A percentile compares a stretch with the other conserved stretches of the same genome.
Evolutionary conservation across 768 basidiomycete genomes (phyloP).

Genomic region (Mycena rebaudengoi): DNA sequence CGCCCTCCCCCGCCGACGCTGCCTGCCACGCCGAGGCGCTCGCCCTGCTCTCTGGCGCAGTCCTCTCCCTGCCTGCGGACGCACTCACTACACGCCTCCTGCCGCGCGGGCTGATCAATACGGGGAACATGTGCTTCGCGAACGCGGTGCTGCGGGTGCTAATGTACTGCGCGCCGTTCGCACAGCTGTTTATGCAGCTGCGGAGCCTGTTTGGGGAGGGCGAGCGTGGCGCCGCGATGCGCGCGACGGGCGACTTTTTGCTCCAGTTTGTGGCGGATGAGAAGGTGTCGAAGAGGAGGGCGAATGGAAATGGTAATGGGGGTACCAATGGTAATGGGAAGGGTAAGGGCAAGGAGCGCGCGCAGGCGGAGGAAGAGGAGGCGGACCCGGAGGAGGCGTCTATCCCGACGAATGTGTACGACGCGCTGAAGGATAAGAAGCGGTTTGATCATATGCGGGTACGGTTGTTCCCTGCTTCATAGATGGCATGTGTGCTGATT

Average conservation of each 20-base stretch:
- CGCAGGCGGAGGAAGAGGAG: slow-evolving; percentile 54
- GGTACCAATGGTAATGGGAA: slow-evolving; percentile 25
- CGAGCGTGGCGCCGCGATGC: slow-evolving; percentile 58
- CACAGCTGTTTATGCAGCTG: slow-evolving; percentile 65
- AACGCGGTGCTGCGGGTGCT: slow-evolving; percentile 93
- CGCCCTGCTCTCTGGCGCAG: slow-evolving; percentile 59
- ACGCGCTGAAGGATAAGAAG: slow-evolving; percentile 93
- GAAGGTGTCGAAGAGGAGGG: slow-evolving; percentile 37
- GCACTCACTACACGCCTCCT: slow-evolving; percentile 37
- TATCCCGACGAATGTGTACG: slow-evolving; percentile 86
- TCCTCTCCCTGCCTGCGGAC: slow-evolving; percentile 28
- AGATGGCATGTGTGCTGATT: not conserved
- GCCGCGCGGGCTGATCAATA: slow-evolving; percentile 89
- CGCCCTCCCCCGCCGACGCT: slow-evolving; percentile 35
- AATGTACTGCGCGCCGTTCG: slow-evolving; percentile 90
- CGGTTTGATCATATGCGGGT: slow-evolving; percentile 94
- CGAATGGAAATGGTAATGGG: slow-evolving; percentile 19
- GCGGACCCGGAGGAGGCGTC: slow-evolving; percentile 73
- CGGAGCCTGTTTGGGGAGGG: slow-evolving; percentile 34
- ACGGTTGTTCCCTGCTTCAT: slow-evolving; percentile 38
- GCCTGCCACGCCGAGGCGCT: slow-evolving; percentile 58
- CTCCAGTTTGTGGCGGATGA: slow-evolving; percentile 69
- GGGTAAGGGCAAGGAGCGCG: slow-evolving; percentile 51
- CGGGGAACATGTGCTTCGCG: slow-evolving; percentile 97
- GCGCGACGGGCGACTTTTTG: slow-evolving; percentile 78